Conservation (phyloP, 495 filamentous ascomycete genomes). For the Penicillium coprophilum region DNA sequence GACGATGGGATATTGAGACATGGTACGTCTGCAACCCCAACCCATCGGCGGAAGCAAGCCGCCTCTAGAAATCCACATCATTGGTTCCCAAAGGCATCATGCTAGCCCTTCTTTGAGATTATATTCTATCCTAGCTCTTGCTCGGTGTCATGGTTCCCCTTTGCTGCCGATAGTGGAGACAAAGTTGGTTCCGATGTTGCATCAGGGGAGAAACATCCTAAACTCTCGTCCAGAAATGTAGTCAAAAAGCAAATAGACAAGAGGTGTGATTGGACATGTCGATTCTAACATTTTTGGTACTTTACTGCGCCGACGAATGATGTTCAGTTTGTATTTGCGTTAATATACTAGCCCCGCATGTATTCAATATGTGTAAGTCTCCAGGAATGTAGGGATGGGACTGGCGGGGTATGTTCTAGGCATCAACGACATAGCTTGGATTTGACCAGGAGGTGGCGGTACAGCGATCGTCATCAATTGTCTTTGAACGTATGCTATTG, state of each 20-base stretch:
- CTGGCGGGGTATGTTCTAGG: neutral
- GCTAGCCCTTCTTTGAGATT: neutral
- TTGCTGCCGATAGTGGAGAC: neutral
- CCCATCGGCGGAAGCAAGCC: neutral
- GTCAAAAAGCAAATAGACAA: neutral
- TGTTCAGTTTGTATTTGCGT: neutral
- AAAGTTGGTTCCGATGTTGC: conserved; percentile 3
- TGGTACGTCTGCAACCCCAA: neutral
- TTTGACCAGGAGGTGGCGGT: neutral
- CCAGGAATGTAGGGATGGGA: conserved; percentile 9
- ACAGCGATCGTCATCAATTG: neutral
- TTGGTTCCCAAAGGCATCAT: neutral
- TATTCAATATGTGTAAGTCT: neutral
- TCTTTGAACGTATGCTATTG: neutral
- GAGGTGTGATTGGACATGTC: neutral
- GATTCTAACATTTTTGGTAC: neutral
- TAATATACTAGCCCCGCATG: conserved; percentile 1
- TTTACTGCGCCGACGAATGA: neutral
- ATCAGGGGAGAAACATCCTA: conserved; percentile 7
- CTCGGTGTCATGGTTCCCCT: neutral
- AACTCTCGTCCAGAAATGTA: conserved; percentile 2
- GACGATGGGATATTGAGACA: neutral
- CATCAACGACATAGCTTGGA: neutral
- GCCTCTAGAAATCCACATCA: neutral
- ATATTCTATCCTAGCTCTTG: neutral